Evolutionary conservation across 768 basidiomycete species (phyloP), one percentile per base, ranked within the genome.

Genomic region (Russula olivacea): DNA sequence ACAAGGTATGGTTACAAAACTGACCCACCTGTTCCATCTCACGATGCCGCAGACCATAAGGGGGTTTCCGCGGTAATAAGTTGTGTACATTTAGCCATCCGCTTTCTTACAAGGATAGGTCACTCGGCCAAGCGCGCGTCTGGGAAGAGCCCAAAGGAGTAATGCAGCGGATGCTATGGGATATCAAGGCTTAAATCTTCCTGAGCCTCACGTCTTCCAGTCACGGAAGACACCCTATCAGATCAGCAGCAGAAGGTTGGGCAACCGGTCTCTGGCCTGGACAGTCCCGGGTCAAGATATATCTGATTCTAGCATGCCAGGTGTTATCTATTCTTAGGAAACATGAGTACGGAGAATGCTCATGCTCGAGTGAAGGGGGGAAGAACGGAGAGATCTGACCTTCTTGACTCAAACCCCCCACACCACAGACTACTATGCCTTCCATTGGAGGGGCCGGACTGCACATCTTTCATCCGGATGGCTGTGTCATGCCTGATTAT

Each of bases 201-300:
- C 45, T 38, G 14, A 28, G 51, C 28, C 58, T 52, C 45, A 53
- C 15, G 43, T 40, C 56, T 58, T 63, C 50, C 50, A 23, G 9
- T 63, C 61, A 63, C 43, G 25, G 61, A 58, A 52, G 61, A 14
- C 25, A 43, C 23, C 51, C n/a, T 47, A 45, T 59, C 58, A 48
- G 62, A 63, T 63, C 62, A 63, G 62, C 62, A 59, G 21, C 40
- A 55, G 57, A 63, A 59, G 52, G 52, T 49, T 59, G 41, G 57
- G 48, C 62, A 54, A 63, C 62, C 62, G 62, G 62, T 48, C 51
- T 51, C 57, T 54, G 28, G 54, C 41, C 32, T 58, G 14, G 51
- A 53, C 34, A 14, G 48, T 45, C 48, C 50, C 38, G 41, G 17
- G 25, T 34, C 8, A 49, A 30, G 36, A 55, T 15, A 30, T 6